These are phyloP conservation scores for Candida freyschussii DNA, from an alignment of 1,139 yeast species.

Conservation along the genomic window DNA sequence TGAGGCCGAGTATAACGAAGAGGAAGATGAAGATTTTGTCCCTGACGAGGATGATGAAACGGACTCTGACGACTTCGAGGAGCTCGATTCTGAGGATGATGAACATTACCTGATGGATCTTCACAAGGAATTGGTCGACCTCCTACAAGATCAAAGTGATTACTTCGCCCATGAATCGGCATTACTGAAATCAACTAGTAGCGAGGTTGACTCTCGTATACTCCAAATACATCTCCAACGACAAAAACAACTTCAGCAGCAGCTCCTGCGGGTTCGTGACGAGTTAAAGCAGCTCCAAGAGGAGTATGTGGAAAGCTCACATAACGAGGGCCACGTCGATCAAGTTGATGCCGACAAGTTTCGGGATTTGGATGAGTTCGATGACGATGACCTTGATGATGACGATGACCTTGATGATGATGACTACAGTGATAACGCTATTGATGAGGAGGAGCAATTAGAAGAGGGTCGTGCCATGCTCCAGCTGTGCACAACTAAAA, in stretches of 20 bases:
- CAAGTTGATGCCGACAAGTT: constrained; percentile 25
- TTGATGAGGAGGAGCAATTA: constrained; percentile 62
- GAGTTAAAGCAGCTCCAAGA: constrained; percentile 20
- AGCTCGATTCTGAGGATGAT: constrained; percentile 9
- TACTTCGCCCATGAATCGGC: constrained; percentile 10
- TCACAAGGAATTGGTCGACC: constrained; percentile 11
- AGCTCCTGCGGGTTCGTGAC: constrained; percentile 19
- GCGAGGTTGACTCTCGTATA: constrained; percentile 10
- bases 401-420: constrained; percentile 17
- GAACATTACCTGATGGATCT: constrained; percentile 9
- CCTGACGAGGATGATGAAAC: constrained; percentile 29
- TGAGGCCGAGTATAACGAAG: constrained; percentile 11
- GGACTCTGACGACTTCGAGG: too few species aligned
- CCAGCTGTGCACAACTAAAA: constrained; percentile 67
- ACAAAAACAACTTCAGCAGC: constrained; percentile 20
- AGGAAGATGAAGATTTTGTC: constrained; percentile 17
- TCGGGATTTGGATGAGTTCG: constrained; percentile 32
- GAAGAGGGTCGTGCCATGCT: constrained; percentile 44
- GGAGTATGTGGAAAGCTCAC: constrained; percentile 25
- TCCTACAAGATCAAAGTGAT: constrained; percentile 12
- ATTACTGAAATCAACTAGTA: constrained; percentile 5
- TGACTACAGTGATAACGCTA: constrained; percentile 29
- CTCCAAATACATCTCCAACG: constrained; percentile 17
- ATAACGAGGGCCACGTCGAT: constrained; percentile 18
- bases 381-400: constrained; percentile 14